Percentiles rank a stretch among this genome's conserved stretches.
Conservation (phyloP, 331 rosid species). For the Erythrophleum ivorense region DNA sequence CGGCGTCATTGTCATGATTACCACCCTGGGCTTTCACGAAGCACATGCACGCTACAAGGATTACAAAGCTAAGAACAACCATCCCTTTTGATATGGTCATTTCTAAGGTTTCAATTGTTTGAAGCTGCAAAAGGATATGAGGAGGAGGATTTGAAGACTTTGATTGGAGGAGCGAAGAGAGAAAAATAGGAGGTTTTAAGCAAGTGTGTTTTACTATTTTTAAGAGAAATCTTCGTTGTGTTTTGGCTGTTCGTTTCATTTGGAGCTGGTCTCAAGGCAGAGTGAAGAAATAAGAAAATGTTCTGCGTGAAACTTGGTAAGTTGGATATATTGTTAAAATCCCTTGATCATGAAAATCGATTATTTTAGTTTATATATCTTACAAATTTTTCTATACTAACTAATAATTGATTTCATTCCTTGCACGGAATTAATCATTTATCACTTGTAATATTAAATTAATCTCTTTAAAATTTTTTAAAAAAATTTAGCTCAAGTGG, state of each 20-base stretch:
- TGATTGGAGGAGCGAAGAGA: no score
- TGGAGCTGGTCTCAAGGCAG: conserved; percentile 21
- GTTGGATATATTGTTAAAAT: background rate
- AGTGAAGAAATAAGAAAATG: background rate
- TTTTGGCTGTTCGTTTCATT: background rate
- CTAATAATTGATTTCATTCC: no score
- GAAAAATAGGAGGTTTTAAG: no score
- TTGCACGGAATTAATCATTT: no score
- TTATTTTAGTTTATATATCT: background rate
- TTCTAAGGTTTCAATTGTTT: background rate
- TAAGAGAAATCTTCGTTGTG: background rate
- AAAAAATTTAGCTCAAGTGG: no score
- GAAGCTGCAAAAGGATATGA: background rate
- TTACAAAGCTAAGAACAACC: background rate
- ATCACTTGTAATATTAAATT: no score
- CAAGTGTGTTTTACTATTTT: conserved; percentile 1
- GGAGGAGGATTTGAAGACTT: no score
- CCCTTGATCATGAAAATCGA: background rate
- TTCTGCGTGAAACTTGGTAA: background rate
- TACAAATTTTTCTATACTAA: no score
- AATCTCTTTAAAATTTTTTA: no score
- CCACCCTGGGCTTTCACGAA: background rate
- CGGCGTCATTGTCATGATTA: background rate
- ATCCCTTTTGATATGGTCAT: background rate
- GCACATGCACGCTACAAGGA: background rate